A percentile compares a stretch with the other conserved stretches of the same genome.
These are phyloP conservation scores for Geosmithia putterillii DNA, from an alignment of 2,329 filamentous ascomycete genomes.

Conservation along the genomic window DNA sequence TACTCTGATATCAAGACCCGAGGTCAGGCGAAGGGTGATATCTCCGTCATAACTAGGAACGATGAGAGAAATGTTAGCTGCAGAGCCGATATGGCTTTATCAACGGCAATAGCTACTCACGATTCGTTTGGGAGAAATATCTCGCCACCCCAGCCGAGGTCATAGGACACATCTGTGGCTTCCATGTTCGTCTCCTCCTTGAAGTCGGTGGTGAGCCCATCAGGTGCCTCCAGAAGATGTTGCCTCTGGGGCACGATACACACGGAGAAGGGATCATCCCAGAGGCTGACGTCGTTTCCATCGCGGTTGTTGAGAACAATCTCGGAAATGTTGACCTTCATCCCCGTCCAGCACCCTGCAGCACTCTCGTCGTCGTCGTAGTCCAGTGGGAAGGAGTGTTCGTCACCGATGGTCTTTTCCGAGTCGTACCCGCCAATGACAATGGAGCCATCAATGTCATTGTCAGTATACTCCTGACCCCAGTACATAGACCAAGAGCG, in stretches of 20 bases:
- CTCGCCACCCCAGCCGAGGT: constrained; percentile 8
- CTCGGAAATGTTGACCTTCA: constrained; percentile 10
- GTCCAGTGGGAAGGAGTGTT: constrained; percentile 13
- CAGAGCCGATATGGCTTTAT: neutral
- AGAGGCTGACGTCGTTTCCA: constrained; percentile 13
- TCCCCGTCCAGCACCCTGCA: constrained; percentile 9
- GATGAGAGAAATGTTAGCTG: too few species aligned
- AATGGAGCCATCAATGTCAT: constrained; percentile 14
- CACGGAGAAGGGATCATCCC: constrained; percentile 10
- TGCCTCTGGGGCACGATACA: constrained; percentile 18
- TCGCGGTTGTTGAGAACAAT: constrained; percentile 13
- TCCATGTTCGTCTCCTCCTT: constrained; percentile 6
- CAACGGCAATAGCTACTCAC: constrained; percentile 1
- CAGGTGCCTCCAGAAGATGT: constrained; percentile 14
- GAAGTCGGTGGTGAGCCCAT: constrained; percentile 8
- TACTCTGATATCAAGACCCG: constrained; percentile 13
- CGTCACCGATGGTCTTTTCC: constrained; percentile 14
- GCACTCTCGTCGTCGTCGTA: constrained; percentile 3
- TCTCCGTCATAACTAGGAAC: constrained; percentile 12
- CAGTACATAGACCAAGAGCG: constrained; percentile 22
- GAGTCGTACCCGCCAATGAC: constrained; percentile 19
- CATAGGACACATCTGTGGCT: constrained; percentile 3
- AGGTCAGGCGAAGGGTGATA: constrained; percentile 13
- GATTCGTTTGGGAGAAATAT: constrained; percentile 5
- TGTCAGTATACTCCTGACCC: constrained; percentile 16